phyloP scores from a whole-genome alignment of 306 rosid genomes.

The Corylus americana region DNA sequence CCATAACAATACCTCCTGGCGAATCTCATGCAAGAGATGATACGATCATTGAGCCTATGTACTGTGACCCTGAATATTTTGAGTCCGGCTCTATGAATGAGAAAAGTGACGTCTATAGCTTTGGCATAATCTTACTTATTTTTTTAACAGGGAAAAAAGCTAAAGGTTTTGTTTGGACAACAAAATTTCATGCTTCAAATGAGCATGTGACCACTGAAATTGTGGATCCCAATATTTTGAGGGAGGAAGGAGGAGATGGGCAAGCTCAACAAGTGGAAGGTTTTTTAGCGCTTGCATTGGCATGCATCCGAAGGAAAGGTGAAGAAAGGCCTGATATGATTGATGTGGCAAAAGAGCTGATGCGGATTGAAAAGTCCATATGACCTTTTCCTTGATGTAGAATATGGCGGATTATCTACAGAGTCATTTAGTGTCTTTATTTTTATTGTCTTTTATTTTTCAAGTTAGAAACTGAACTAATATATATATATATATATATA shows the following conservation, averaged over 20 bases:
- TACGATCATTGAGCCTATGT: neutral
- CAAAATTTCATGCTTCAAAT: neutral
- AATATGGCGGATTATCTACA: no score
- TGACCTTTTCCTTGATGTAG: no score
- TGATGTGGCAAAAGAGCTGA: constrained; percentile 12
- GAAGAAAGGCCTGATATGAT: constrained; percentile 4
- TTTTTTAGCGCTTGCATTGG: neutral
- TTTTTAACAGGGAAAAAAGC: neutral
- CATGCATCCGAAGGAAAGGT: neutral
- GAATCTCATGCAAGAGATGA: neutral
- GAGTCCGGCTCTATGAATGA: neutral
- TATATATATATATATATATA: no score
- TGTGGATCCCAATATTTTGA: neutral
- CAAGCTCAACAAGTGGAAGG: neutral
- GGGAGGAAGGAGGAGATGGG: neutral
- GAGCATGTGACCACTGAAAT: neutral
- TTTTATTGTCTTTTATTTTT: no score
- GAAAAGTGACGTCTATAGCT: constrained; percentile 1
- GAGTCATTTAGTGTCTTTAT: no score
- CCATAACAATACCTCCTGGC: neutral
- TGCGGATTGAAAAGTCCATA: neutral
- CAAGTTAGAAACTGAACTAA: no score
- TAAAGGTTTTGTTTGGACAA: no score
- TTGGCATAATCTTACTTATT: neutral
- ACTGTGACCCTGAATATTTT: neutral